These are phyloP conservation scores for Leptoxyphium fumago DNA, from an alignment of 2,329 filamentous ascomycete species.

Conservation along the genomic window DNA sequence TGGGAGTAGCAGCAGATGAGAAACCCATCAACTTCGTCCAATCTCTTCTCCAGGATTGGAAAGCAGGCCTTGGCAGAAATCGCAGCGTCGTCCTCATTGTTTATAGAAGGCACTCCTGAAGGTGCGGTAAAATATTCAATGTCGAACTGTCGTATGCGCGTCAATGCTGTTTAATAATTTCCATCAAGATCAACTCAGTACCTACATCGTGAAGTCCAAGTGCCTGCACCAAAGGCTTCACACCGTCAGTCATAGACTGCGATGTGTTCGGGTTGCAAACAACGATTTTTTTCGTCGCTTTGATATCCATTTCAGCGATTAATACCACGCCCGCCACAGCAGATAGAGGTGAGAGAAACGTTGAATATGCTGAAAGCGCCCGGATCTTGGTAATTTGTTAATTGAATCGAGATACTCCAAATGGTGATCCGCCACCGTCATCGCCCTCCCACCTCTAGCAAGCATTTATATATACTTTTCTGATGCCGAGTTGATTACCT, in stretches of 20 bases:
- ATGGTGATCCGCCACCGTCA: too few relatives aligned
- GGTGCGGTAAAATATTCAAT: constrained; percentile 55
- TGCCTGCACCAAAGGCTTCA: constrained; percentile 36
- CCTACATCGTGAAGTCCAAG: constrained; percentile 30
- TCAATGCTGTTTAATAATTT: background rate
- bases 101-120: constrained; percentile 57
- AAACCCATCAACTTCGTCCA: constrained; percentile 52
- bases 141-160: constrained; percentile 20
- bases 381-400: too few relatives aligned
- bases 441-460: too few relatives aligned
- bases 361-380: too few relatives aligned
- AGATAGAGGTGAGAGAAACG: too few relatives aligned
- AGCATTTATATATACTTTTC: too few relatives aligned
- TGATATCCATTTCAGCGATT: background rate
- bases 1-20: constrained; percentile 80
- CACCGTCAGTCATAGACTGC: constrained; percentile 51
- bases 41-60: constrained; percentile 33
- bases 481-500: too few relatives aligned
- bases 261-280: constrained; percentile 73
- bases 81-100: constrained; percentile 54
- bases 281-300: constrained; percentile 33
- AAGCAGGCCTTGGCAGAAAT: constrained; percentile 49
- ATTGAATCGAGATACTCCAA: too few relatives aligned
- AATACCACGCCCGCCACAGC: too few relatives aligned
- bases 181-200: constrained; percentile 8